phyloP scores from a whole-genome alignment of 495 filamentous ascomycete species.

The Xylaria sp. region DNA sequence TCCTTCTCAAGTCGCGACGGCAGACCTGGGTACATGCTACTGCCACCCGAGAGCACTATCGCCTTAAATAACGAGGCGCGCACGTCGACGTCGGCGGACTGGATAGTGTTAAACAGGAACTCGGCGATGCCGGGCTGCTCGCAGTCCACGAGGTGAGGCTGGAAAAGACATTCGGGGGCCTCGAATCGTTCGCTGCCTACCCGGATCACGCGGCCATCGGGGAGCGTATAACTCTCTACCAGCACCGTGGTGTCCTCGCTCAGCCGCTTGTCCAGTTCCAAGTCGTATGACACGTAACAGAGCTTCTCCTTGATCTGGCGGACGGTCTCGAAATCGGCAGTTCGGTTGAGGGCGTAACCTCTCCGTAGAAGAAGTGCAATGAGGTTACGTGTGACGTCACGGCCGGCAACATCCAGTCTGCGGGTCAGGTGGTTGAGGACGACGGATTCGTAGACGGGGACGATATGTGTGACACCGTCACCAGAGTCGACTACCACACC shows the following conservation, averaged over 20 bases:
- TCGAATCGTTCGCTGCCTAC: constrained; percentile 97
- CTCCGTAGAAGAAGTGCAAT: constrained; percentile 94
- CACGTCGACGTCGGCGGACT: constrained; percentile 93
- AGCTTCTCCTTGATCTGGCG: constrained; percentile 99
- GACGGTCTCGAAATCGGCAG: constrained; percentile 98
- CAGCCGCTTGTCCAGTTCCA: constrained; percentile 93
- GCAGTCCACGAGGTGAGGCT: constrained; percentile 96
- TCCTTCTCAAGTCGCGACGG: constrained; percentile 97
- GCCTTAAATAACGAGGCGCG: constrained; percentile 94
- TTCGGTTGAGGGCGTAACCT: constrained; percentile 97
- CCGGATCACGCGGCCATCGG: constrained; percentile 93
- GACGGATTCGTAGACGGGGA: constrained; percentile 96
- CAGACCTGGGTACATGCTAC: constrained; percentile 97
- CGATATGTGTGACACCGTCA: constrained; percentile 97
- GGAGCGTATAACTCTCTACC: constrained; percentile 95
- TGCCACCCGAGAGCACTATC: constrained; percentile 93
- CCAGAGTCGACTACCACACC: constrained; percentile 98
- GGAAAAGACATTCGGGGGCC: constrained; percentile 97
- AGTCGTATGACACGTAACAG: constrained; percentile 98
- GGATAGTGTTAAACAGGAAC: constrained; percentile 98
- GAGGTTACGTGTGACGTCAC: constrained; percentile 96
- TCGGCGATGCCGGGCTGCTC: constrained; percentile 97
- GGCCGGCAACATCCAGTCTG: constrained; percentile 91
- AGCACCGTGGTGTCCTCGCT: constrained; percentile 97
- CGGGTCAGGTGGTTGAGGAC: constrained; percentile 96